A percentile compares a stretch with the other conserved stretches of the same genome.
These are phyloP conservation scores for Sporisorium graminicola DNA, from an alignment of 1,284 basidiomycete genomes.

Conservation along the genomic window DNA sequence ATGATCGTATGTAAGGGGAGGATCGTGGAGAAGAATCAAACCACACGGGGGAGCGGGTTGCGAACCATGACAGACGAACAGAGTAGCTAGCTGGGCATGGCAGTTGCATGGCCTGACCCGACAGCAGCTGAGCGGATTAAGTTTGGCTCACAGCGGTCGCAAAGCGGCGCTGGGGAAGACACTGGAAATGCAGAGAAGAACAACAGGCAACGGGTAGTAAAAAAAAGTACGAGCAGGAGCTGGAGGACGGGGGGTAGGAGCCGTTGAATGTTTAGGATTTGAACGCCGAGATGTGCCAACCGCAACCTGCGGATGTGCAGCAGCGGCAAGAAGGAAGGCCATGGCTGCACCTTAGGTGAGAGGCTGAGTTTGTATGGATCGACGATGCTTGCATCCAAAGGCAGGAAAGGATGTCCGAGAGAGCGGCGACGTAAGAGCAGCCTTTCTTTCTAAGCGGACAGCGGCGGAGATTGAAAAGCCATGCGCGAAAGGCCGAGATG, in stretches of 20 bases:
- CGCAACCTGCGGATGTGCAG: no score
- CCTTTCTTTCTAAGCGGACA: background rate
- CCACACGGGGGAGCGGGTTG: background rate
- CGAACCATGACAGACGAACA: background rate
- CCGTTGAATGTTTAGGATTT: background rate
- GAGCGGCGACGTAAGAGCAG: no score
- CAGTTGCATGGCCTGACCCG: background rate
- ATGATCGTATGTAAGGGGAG: background rate
- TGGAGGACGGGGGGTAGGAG: no score
- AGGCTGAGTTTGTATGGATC: background rate
- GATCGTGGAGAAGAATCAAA: background rate
- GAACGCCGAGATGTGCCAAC: slow-evolving; percentile 13
- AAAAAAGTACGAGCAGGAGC: no score
- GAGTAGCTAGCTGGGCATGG: background rate
- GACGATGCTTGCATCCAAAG: background rate
- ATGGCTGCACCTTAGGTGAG: slow-evolving; percentile 5
- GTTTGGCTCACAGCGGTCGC: no score
- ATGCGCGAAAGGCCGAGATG: background rate
- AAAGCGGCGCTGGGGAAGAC: background rate
- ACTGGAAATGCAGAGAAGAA: no score
- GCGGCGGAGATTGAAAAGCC: background rate
- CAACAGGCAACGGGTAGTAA: no score
- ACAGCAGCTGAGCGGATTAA: background rate
- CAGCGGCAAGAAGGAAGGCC: background rate
- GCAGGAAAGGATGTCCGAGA: background rate